Conservation (phyloP, 176 grass and related monocot species). For the Saccharum officinarum region DNA sequence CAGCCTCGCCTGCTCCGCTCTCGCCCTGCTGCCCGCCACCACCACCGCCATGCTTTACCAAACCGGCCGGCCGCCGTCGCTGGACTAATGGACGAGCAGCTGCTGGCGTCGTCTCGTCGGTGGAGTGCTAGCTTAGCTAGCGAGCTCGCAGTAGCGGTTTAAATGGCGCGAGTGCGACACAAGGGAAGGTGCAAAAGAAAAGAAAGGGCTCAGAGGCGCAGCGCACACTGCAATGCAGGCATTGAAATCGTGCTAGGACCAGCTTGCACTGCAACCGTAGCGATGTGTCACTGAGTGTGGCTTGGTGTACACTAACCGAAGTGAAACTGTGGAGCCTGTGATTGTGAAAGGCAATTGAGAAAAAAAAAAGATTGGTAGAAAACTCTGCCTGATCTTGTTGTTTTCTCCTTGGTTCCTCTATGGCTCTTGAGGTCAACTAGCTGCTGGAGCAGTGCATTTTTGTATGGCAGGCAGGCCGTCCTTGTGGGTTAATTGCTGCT, state of each 20-base stretch:
- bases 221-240: neutral
- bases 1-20: conserved; percentile 33
- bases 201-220: conserved; percentile 25
- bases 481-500: neutral
- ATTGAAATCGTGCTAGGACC: conserved; percentile 46
- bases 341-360: neutral
- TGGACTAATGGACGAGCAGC: too few species aligned
- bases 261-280: conserved; percentile 20
- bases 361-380: neutral
- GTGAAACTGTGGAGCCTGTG: conserved; percentile 30
- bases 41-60: conserved; percentile 23
- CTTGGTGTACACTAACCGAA: neutral
- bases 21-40: conserved; percentile 16
- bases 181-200: conserved; percentile 44
- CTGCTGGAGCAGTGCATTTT: neutral
- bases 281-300: neutral
- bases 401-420: neutral
- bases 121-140: neutral
- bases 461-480: conserved; percentile 13
- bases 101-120: neutral
- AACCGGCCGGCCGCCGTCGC: too few species aligned
- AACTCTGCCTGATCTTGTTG: neutral
- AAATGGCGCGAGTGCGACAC: conserved; percentile 59
- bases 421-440: conserved; percentile 20
- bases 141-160: neutral